A percentile compares a stretch with the other conserved stretches of the same genome.
Conservation (phyloP, 2,329 filamentous ascomycete species). For the Aspergillus uvarum region DNA sequence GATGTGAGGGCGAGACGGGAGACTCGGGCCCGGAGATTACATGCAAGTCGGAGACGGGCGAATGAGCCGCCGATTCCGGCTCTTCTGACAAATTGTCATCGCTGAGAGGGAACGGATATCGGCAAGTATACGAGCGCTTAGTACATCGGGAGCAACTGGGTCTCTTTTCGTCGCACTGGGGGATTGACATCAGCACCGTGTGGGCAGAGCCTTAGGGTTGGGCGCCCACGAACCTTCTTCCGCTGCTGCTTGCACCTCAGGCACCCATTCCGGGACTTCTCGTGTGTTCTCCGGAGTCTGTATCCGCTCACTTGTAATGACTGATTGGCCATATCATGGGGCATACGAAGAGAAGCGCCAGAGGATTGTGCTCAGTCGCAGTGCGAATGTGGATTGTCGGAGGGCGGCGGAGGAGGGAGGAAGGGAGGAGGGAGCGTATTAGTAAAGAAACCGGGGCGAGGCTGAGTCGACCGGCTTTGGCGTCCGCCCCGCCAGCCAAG, state of each 20-base stretch:
- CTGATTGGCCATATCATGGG: not conserved
- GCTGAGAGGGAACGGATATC: constrained; percentile 24
- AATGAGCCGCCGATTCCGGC: not conserved
- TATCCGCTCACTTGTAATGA: constrained; percentile 10
- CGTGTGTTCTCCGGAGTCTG: constrained; percentile 26
- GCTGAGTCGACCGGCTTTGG: not conserved
- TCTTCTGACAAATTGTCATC: constrained; percentile 10
- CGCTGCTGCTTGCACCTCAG: constrained; percentile 36
- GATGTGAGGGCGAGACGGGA: not conserved
- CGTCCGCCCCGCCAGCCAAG: not conserved
- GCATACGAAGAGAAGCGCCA: not conserved
- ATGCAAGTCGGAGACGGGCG: not conserved
- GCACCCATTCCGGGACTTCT: constrained; percentile 38
- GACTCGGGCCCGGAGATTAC: not conserved
- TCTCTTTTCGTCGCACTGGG: constrained; percentile 37
- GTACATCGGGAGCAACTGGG: constrained; percentile 38
- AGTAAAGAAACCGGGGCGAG: not conserved
- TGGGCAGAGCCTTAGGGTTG: not conserved
- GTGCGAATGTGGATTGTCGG: not conserved
- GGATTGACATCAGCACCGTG: constrained; percentile 11
- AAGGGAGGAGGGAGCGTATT: constrained; percentile 7
- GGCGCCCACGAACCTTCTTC: constrained; percentile 33
- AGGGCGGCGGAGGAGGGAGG: not conserved
- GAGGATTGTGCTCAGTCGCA: not conserved
- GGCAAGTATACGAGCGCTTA: constrained; percentile 31